Evolutionary conservation across 176 grass and related monocot species (phyloP), one percentile per base, ranked within the genome.

Genomic region (Avena eriantha): DNA sequence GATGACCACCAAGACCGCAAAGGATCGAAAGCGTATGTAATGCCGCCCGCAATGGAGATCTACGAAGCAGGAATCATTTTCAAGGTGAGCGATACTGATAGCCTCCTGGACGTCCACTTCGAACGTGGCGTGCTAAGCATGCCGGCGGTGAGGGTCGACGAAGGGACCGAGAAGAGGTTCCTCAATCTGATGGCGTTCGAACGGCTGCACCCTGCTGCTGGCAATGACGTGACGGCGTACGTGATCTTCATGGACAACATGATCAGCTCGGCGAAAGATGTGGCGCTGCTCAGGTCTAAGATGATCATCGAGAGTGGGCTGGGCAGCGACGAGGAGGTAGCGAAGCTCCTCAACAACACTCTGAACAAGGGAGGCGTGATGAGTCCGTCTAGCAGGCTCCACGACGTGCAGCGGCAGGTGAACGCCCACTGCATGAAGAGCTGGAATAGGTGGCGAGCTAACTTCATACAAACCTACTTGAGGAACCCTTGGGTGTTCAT

Each of bases 161-260:
- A 93, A 5, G 3, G 16, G 2, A 83, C 89, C 0, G 91, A 88
- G 77, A 87, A 60, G 24, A 66, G 73, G 59, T 85, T 87, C 49
- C 91, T 95, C 36, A 93, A 95, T 46, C 11, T 95, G 22, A 86
- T 88, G 87, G 91, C 87, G 0, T 96, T 90, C 1, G 91, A 96
- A 78, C 29, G 73, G 8, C 87, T 93, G 26, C 82, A 90, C 26
- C 23, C 55, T 2, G 35, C 29, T 0, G 85, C 85, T 1, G 87
- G 82, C 2, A 85, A 69, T 18, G 78, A 90, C 4, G 74, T 93
- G 24, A 86, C 82, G 0, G 69, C 69, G 0, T 96, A 90, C 10
- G 73, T 90, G 2, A 48, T 63, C n/a, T 96, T 96, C 87, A 86
- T 95, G 91, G 94, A 91, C 60, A 68, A 84, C 10, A 87, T 93